phyloP scores from a whole-genome alignment of 768 basidiomycete genomes.

The Leucogyrophana mollusca region DNA sequence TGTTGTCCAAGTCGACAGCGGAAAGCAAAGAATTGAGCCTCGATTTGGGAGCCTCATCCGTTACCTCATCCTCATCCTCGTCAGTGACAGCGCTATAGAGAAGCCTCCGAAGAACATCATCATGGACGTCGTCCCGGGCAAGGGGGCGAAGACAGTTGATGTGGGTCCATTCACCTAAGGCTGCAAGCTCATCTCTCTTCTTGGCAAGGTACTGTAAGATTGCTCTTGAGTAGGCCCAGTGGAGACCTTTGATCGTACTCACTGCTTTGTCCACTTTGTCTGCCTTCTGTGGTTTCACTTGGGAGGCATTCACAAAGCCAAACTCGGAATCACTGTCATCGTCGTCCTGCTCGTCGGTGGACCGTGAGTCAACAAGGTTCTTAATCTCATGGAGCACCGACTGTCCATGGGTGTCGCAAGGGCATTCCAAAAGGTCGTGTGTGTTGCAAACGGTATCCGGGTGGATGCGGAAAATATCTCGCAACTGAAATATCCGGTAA shows the following conservation, averaged over 20 bases:
- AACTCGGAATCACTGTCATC: constrained; percentile 28
- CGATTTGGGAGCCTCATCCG: constrained; percentile 19
- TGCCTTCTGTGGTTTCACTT: constrained; percentile 45
- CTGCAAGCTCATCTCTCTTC: constrained; percentile 66
- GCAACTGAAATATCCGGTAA: constrained; percentile 64
- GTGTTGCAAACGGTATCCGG: constrained; percentile 81
- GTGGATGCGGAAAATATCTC: constrained; percentile 90
- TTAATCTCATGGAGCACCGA: constrained; percentile 1
- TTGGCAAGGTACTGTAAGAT: constrained; percentile 56
- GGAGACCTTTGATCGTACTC: constrained; percentile 14
- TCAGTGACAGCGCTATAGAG: constrained; percentile 17
- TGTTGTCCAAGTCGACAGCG: constrained; percentile 49
- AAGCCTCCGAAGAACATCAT: constrained; percentile 61
- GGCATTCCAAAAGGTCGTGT: constrained; percentile 87
- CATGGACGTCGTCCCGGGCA: constrained; percentile 53
- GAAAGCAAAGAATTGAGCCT: constrained; percentile 32
- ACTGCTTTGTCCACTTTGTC: constrained; percentile 56
- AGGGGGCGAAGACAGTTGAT: constrained; percentile 63
- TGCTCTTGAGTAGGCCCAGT: not conserved
- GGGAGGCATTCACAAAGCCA: constrained; percentile 68
- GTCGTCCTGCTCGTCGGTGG: constrained; percentile 24
- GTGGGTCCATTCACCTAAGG: constrained; percentile 82
- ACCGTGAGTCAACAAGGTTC: constrained; percentile 6
- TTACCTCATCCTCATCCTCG: constrained; percentile 11
- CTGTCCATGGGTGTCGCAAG: constrained; percentile 44